These are phyloP conservation scores for Abrus pulchellus DNA, from an alignment of 306 rosid species.

Conservation along the genomic window DNA sequence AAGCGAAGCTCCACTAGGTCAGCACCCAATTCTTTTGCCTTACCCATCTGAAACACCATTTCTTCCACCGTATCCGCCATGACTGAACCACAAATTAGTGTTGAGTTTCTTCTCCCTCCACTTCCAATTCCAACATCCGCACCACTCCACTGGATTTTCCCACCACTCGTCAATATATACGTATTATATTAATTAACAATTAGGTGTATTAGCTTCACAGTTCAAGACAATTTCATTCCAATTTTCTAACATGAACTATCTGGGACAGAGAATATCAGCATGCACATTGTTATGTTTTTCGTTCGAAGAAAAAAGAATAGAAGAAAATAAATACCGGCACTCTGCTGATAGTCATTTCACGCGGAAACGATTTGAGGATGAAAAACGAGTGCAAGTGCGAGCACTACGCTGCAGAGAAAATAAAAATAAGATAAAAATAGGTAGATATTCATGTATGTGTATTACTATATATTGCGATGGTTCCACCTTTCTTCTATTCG, in stretches of 20 bases:
- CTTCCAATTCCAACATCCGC: conserved; percentile 33
- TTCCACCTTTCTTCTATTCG: too few species aligned
- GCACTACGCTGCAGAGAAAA: not conserved
- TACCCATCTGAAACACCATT: not conserved
- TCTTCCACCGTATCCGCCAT: conserved; percentile 4
- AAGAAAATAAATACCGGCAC: not conserved
- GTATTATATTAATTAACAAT: too few species aligned
- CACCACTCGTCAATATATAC: too few species aligned
- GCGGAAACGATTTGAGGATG: not conserved
- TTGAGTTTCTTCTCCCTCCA: conserved; percentile 55
- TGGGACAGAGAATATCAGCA: too few species aligned
- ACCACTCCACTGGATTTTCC: not conserved
- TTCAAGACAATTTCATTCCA: too few species aligned
- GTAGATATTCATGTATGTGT: not conserved
- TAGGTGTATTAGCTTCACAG: too few species aligned
- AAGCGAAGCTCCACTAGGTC: conserved; percentile 33
- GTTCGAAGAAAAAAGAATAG: too few species aligned
- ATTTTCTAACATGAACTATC: too few species aligned
- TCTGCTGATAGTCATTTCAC: conserved; percentile 48
- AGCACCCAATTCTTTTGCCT: conserved; percentile 37
- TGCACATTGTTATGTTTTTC: too few species aligned
- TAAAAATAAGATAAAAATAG: not conserved
- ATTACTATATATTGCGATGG: not conserved
- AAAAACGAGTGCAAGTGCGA: not conserved
- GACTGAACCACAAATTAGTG: conserved; percentile 60